Evolutionary conservation across 2,329 filamentous ascomycete species (phyloP).

Genomic region (Aspergillus ochraceoroseus): DNA sequence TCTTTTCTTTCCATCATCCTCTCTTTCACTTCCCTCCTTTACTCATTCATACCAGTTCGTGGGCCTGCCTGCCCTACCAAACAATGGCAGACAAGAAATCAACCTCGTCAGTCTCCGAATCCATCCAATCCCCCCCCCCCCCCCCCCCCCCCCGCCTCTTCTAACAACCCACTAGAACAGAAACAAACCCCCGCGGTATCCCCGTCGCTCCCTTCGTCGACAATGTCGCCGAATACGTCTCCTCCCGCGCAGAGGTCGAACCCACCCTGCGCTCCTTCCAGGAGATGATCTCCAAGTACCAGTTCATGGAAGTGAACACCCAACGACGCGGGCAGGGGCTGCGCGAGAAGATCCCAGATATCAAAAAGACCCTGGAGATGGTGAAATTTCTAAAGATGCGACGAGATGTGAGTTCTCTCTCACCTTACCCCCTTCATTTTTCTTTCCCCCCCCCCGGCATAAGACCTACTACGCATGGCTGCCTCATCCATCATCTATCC

Average conservation of each 20-base stretch:
- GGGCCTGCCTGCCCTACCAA: constrained; percentile 15
- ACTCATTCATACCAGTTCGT: not conserved
- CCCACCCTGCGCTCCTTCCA: constrained; percentile 45
- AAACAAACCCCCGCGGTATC: constrained; percentile 46
- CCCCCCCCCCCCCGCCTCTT: not conserved
- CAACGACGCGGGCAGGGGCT: constrained; percentile 75
- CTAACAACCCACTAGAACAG: constrained; percentile 18
- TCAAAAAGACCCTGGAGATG: constrained; percentile 89
- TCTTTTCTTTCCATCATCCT: constrained; percentile 6
- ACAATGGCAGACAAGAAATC: constrained; percentile 34
- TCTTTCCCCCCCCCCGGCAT: too few species aligned
- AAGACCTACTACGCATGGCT: too few species aligned
- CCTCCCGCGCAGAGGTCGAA: constrained; percentile 44
- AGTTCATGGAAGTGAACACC: constrained; percentile 97
- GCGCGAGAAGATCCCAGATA: constrained; percentile 94
- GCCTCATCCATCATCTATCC: too few species aligned
- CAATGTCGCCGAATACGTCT: constrained; percentile 46
- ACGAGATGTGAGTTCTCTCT: constrained; percentile 54
- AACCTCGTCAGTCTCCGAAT: constrained; percentile 22
- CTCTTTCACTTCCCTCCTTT: constrained; percentile 4
- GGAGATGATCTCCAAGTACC: constrained; percentile 75
- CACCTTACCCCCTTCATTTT: too few species aligned
- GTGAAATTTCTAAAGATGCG: constrained; percentile 77
- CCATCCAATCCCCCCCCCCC: not conserved
- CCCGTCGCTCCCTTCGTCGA: constrained; percentile 46